Conservation (phyloP, 2,329 filamentous ascomycete species). For the Botrytis tulipae region DNA sequence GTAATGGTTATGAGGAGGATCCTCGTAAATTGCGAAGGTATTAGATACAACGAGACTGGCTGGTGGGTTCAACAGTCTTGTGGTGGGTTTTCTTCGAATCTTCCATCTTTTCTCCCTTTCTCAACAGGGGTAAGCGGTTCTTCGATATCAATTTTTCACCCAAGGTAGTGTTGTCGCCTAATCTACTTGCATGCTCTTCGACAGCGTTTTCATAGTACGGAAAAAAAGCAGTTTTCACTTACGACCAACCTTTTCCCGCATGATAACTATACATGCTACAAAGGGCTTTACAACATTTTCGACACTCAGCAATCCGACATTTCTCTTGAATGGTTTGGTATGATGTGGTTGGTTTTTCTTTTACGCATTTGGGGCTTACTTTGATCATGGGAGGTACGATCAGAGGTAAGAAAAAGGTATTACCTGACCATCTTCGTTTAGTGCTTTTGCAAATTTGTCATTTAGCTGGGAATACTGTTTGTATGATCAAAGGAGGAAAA, state of each 20-base stretch:
- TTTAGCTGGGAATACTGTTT: constrained; percentile 28
- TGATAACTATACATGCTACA: constrained; percentile 29
- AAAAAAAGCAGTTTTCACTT: constrained; percentile 10
- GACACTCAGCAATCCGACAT: constrained; percentile 10
- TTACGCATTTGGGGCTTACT: constrained; percentile 24
- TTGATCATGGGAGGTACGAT: constrained; percentile 49
- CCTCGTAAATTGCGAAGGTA: constrained; percentile 63
- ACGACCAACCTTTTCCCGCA: constrained; percentile 14
- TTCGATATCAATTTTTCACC: constrained; percentile 33
- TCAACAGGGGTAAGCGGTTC: constrained; percentile 42
- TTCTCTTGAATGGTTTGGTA: constrained; percentile 17
- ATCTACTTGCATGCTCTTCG: constrained; percentile 26
- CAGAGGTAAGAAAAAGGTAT: constrained; percentile 50
- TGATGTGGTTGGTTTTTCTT: constrained; percentile 19
- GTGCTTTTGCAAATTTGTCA: constrained; percentile 24
- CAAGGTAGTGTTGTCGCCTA: constrained; percentile 38
- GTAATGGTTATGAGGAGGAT: constrained; percentile 81
- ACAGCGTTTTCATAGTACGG: constrained; percentile 18
- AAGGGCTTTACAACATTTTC: constrained; percentile 15
- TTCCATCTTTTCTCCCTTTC: constrained; percentile 40
- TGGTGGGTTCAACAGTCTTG: constrained; percentile 38
- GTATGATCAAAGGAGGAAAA: constrained; percentile 34
- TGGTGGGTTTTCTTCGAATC: constrained; percentile 49
- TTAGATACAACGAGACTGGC: constrained; percentile 44
- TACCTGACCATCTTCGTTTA: constrained; percentile 35